A percentile compares a stretch with the other conserved stretches of the same genome.
These are phyloP conservation scores for Lactifluus subvellereus DNA, from an alignment of 768 basidiomycete genomes.

Conservation along the genomic window DNA sequence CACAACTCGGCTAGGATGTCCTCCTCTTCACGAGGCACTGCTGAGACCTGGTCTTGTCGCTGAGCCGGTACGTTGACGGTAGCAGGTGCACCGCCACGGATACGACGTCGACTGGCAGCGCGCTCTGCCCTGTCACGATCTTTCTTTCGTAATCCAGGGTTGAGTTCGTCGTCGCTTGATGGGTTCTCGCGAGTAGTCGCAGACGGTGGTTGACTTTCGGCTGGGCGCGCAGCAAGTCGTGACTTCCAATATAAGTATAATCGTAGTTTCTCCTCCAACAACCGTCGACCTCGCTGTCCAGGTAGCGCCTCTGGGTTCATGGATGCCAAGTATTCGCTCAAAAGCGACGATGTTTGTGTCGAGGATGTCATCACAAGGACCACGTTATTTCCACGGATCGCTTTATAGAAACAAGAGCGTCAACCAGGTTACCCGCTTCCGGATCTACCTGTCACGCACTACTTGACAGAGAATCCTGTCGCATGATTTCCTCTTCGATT, in stretches of 20 bases:
- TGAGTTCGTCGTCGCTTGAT: conserved; percentile 38
- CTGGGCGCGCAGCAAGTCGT: conserved; percentile 36
- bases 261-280: conserved; percentile 76
- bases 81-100: conserved; percentile 63
- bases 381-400: conserved; percentile 57
- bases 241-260: conserved; percentile 81
- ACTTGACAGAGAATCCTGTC: conserved; percentile 41
- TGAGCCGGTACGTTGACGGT: conserved; percentile 9
- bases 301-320: conserved; percentile 53
- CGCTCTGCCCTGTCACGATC: conserved; percentile 58
- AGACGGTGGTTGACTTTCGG: conserved; percentile 32
- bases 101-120: conserved; percentile 58
- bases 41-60: not conserved
- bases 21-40: conserved; percentile 29
- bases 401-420: conserved; percentile 15
- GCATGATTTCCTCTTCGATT: conserved; percentile 79
- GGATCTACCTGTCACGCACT: conserved; percentile 21
- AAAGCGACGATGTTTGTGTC: conserved; percentile 60
- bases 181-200: conserved; percentile 26
- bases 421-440: not conserved
- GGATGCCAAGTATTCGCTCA: conserved; percentile 73
- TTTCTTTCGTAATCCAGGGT: conserved; percentile 74
- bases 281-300: conserved; percentile 58
- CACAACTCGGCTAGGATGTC: conserved; percentile 37
- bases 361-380: conserved; percentile 89